phyloP scores from a whole-genome alignment of 768 basidiomycete species.

The Amanita subjunquillea region DNA sequence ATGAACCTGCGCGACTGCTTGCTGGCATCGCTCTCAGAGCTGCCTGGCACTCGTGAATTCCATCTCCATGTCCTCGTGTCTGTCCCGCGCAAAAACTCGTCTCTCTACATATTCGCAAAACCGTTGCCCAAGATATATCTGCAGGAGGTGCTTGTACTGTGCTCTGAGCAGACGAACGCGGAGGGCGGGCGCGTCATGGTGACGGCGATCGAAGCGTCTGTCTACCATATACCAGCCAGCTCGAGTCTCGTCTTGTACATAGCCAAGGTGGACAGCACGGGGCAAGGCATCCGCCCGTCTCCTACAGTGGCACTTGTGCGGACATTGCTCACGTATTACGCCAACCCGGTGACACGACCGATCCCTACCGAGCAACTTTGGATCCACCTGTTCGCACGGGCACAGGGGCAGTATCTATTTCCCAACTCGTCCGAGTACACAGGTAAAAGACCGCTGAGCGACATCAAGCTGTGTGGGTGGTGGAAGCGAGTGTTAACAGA shows the following conservation, averaged over 20 bases:
- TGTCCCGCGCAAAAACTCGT: slow-evolving; percentile 51
- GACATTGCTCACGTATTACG: slow-evolving; percentile 55
- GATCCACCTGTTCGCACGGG: slow-evolving; percentile 85
- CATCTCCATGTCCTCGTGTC: slow-evolving; percentile 71
- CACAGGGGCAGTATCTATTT: slow-evolving; percentile 90
- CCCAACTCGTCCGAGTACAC: slow-evolving; percentile 68
- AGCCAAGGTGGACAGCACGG: slow-evolving; percentile 91
- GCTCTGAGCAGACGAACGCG: slow-evolving; percentile 48
- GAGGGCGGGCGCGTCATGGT: slow-evolving; percentile 53
- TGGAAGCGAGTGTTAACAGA: slow-evolving; percentile 73
- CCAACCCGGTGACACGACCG: slow-evolving; percentile 53
- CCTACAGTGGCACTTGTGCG: slow-evolving; percentile 64
- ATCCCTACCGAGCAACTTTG: slow-evolving; percentile 47
- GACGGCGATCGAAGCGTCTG: slow-evolving; percentile 65
- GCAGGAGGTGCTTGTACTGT: slow-evolving; percentile 69
- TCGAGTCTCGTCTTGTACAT: slow-evolving; percentile 73
- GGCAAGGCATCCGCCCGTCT: slow-evolving; percentile 52
- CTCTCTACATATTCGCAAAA: slow-evolving; percentile 66
- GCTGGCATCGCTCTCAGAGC: slow-evolving; percentile 37
- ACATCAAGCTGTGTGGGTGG: slow-evolving; percentile 81
- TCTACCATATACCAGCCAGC: slow-evolving; percentile 68
- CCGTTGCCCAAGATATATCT: slow-evolving; percentile 57
- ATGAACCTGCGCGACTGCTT: slow-evolving; percentile 50
- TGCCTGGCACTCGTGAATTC: slow-evolving; percentile 63
- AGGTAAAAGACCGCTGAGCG: slow-evolving; percentile 67